Percentiles rank a stretch among this genome's conserved stretches.
These are phyloP conservation scores for Acacia concinna DNA, from an alignment of 331 rosid genomes.

Conservation along the genomic window DNA sequence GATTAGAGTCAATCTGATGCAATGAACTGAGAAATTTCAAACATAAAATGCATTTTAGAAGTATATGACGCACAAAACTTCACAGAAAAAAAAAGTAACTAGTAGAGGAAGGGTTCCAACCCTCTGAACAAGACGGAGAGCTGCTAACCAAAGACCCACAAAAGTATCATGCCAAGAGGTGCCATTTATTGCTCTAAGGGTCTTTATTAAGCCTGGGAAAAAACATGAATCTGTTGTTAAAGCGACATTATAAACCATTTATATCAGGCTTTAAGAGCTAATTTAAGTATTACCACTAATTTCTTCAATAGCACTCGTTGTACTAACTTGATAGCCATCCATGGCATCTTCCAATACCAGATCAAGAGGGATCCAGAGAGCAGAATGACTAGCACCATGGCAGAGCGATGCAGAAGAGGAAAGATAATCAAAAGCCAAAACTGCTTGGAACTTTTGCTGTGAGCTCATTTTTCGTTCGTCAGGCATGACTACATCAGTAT, in stretches of 20 bases:
- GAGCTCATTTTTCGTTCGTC: constrained; percentile 70
- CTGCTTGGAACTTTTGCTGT: constrained; percentile 60
- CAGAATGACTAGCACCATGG: constrained; percentile 76
- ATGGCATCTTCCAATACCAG: constrained; percentile 92
- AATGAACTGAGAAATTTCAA: not conserved
- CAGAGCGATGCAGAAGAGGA: constrained; percentile 74
- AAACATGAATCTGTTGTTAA: constrained; percentile 5
- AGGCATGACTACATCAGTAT: constrained; percentile 50
- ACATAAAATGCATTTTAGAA: not conserved
- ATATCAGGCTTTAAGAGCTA: constrained; percentile 23
- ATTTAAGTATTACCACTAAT: constrained; percentile 57
- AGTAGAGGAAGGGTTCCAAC: constrained; percentile 48
- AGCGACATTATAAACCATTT: constrained; percentile 17
- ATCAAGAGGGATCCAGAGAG: constrained; percentile 98
- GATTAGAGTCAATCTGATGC: not conserved
- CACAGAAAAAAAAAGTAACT: constrained; percentile 26
- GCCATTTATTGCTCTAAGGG: constrained; percentile 91
- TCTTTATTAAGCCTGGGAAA: constrained; percentile 73
- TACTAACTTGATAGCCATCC: constrained; percentile 95
- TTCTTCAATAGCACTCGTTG: constrained; percentile 88
- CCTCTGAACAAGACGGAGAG: constrained; percentile 96
- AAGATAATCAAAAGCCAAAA: constrained; percentile 79
- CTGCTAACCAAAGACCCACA: constrained; percentile 92
- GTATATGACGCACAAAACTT: constrained; percentile 24
- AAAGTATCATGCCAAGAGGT: constrained; percentile 96